Evolutionary conservation across 2,329 filamentous ascomycete species (phyloP).

Genomic region (Fusarium sp.): DNA sequence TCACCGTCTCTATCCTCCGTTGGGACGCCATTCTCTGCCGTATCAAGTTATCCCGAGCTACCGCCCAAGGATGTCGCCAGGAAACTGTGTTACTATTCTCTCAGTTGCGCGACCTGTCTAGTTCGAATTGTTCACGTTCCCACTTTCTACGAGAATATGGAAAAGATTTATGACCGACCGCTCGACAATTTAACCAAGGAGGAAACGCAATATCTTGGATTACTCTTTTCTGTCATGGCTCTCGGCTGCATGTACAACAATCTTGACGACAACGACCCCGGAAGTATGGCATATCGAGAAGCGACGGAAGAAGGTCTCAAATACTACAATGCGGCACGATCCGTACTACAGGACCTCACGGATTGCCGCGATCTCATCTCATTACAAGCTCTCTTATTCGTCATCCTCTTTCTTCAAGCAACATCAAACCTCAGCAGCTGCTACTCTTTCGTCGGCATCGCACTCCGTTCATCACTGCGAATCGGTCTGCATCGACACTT

Average conservation of each 20-base stretch:
- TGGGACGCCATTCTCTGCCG: slow-evolving; percentile 70
- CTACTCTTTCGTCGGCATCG: slow-evolving; percentile 84
- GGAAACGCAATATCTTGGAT: slow-evolving; percentile 76
- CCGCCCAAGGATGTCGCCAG: slow-evolving; percentile 72
- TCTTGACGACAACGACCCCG: slow-evolving; percentile 65
- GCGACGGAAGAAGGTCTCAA: slow-evolving; percentile 73
- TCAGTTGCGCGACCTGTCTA: slow-evolving; percentile 69
- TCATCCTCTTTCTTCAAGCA: slow-evolving; percentile 84
- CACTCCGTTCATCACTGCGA: slow-evolving; percentile 78
- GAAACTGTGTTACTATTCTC: slow-evolving; percentile 65
- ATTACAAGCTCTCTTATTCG: slow-evolving; percentile 81
- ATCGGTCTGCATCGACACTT: slow-evolving; percentile 83
- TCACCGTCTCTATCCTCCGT: slow-evolving; percentile 73
- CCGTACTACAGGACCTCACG: slow-evolving; percentile 73
- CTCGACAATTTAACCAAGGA: slow-evolving; percentile 71
- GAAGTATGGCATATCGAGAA: slow-evolving; percentile 60
- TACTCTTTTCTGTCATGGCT: slow-evolving; percentile 77
- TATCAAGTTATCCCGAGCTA: slow-evolving; percentile 72
- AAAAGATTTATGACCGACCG: slow-evolving; percentile 80
- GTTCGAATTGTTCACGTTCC: slow-evolving; percentile 83
- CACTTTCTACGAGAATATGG: slow-evolving; percentile 81
- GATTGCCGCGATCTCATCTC: slow-evolving; percentile 81
- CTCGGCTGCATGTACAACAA: slow-evolving; percentile 79
- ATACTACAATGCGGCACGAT: slow-evolving; percentile 77
- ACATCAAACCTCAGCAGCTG: slow-evolving; percentile 83